phyloP scores from a whole-genome alignment of 805 yeast genomes.

The Ascoidea asiatica region DNA sequence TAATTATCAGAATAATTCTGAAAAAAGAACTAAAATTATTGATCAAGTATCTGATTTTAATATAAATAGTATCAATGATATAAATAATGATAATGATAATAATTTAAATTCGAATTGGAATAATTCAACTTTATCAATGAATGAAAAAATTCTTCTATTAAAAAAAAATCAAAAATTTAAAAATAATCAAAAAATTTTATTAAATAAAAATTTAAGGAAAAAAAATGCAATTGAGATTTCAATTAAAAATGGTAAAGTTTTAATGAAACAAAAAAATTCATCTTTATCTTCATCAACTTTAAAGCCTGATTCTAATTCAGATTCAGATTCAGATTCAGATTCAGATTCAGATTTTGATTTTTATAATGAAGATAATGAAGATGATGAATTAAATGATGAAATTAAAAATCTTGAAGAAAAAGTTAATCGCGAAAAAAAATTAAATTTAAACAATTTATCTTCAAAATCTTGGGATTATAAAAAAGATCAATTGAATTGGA shows the following conservation, averaged over 20 bases:
- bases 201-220: conserved; percentile 46
- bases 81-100: too few species aligned
- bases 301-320: conserved; percentile 14
- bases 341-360: conserved; percentile 20
- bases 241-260: conserved; percentile 69
- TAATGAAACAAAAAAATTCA: conserved; percentile 34
- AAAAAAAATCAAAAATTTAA: conserved; percentile 73
- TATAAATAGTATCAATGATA: too few species aligned
- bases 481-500: conserved; percentile 40
- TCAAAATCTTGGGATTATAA: conserved; percentile 47
- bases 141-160: conserved; percentile 77
- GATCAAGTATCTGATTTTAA: conserved; percentile 87
- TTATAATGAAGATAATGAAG: conserved; percentile 18
- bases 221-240: conserved; percentile 65
- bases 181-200: conserved; percentile 47
- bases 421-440: conserved; percentile 24
- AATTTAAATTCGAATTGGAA: conserved; percentile 47
- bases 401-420: conserved; percentile 21
- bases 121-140: conserved; percentile 49
- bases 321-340: too few species aligned
- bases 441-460: conserved; percentile 18
- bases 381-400: conserved; percentile 12
- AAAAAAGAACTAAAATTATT: conserved; percentile 82
- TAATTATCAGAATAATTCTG: conserved; percentile 73
- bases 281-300: not conserved